Percentiles rank a stretch among this genome's conserved stretches.
phyloP scores from a whole-genome alignment of 2,329 filamentous ascomycete genomes.

The Aspergillus jensenii region DNA sequence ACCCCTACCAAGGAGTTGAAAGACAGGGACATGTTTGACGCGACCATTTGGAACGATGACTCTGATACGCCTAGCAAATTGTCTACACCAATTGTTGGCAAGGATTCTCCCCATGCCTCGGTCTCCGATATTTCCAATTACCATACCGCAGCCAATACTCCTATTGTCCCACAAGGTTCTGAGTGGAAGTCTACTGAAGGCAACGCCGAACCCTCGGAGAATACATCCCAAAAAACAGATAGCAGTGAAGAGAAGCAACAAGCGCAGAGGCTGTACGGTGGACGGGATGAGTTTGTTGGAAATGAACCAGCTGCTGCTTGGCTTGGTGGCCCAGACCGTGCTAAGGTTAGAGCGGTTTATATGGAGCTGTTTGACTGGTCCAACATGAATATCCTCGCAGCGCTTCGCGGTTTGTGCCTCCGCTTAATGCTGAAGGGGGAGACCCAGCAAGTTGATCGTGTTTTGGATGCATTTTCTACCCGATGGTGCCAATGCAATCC shows the following conservation, averaged over 20 bases:
- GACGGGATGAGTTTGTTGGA: conserved; percentile 72
- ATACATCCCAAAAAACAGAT: conserved; percentile 27
- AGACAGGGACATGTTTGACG: conserved; percentile 11
- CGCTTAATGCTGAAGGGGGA: conserved; percentile 83
- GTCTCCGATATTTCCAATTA: conserved; percentile 44
- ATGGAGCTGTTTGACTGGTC: conserved; percentile 90
- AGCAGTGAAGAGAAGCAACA: conserved; percentile 71
- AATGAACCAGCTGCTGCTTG: conserved; percentile 81
- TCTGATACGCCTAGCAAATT: conserved; percentile 24
- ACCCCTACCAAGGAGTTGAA: conserved; percentile 1
- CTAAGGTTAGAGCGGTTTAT: conserved; percentile 68
- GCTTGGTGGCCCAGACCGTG: conserved; percentile 67
- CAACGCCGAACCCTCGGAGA: conserved; percentile 17
- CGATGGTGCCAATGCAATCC: conserved; percentile 94
- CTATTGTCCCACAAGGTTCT: conserved; percentile 32
- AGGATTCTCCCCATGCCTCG: conserved; percentile 34
- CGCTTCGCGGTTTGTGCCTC: conserved; percentile 77
- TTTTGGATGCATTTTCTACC: conserved; percentile 82
- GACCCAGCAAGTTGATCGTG: conserved; percentile 94
- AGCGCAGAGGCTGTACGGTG: conserved; percentile 80
- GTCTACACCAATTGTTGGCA: conserved; percentile 24
- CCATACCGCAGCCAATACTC: conserved; percentile 45
- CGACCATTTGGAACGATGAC: conserved; percentile 25
- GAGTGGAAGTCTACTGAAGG: conserved; percentile 24
- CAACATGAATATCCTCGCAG: conserved; percentile 74